Evolutionary conservation across 176 grass and related monocot species (phyloP).

Genomic region (Stipa capillata): DNA sequence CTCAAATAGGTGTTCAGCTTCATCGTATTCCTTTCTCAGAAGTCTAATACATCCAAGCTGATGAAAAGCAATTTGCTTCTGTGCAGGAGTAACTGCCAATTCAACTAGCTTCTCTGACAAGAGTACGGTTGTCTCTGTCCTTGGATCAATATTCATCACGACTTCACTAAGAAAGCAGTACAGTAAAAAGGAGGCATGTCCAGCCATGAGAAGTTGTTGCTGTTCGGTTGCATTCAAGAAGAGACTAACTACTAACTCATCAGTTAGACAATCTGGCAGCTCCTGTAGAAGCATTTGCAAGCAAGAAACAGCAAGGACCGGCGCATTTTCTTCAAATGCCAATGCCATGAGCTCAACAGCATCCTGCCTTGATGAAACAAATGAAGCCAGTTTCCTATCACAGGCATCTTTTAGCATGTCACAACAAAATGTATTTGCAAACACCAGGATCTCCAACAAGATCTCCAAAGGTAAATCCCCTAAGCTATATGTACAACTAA

Average conservation of each 20-base stretch:
- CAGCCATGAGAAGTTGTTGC: slow-evolving; percentile 48
- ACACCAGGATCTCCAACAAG: slow-evolving; percentile 79
- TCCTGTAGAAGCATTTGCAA: slow-evolving; percentile 81
- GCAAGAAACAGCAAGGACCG: slow-evolving; percentile 63
- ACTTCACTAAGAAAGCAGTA: slow-evolving; percentile 88
- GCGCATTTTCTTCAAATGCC: slow-evolving; percentile 74
- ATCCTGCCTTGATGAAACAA: slow-evolving; percentile 76
- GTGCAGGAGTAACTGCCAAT: slow-evolving; percentile 32
- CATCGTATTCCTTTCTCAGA: slow-evolving; percentile 63
- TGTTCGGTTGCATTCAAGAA: slow-evolving; percentile 60
- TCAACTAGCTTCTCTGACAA: slow-evolving; percentile 69
- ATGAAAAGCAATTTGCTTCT: slow-evolving; percentile 94
- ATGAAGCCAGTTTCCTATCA: slow-evolving; percentile 68
- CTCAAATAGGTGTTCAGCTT: slow-evolving; percentile 58
- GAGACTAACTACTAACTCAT: slow-evolving; percentile 62
- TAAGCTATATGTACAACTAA: slow-evolving; percentile 46
- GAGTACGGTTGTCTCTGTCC: slow-evolving; percentile 38
- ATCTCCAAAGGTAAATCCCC: slow-evolving; percentile 51
- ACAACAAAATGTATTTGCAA: slow-evolving; percentile 84
- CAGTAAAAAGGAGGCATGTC: slow-evolving; percentile 60
- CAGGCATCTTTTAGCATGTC: slow-evolving; percentile 80
- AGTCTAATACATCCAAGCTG: slow-evolving; percentile 75
- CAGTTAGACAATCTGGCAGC: slow-evolving; percentile 56
- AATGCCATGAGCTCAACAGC: slow-evolving; percentile 71
- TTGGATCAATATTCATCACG: slow-evolving; percentile 61